Base-by-base conservation (phyloP, 306 rosid species). In the Casuarina cunninghamiana region DNA sequence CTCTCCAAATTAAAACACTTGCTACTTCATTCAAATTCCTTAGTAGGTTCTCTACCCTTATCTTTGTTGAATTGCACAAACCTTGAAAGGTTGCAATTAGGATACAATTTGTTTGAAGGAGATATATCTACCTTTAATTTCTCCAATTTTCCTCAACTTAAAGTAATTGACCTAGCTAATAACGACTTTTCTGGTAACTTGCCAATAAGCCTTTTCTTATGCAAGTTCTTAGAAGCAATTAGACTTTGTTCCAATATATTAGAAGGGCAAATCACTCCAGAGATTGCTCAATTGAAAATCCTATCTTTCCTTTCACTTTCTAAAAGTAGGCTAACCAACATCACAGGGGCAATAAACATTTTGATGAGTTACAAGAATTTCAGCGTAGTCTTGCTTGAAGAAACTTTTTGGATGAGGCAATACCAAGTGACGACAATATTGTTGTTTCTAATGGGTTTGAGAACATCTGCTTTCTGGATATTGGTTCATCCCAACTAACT, bases 11-110 rank as follows among this genome's bases (percentile, higher is more conserved):
- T 74, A 54, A 58, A 60, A 12, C 2, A 5, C 17, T 0, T 74
- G 9, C 7, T 1, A 42, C 77, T 74, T 13, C 8, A 57, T 6
- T 3, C 4, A 5, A 74, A 74, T 46, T 5, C 10, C 0, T 44
- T 44, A 54, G 0, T 2, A 58, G 13, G 51, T 48, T 48, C 51
- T 48, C 2, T 48, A 3, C 51, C 51, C 13, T 3, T 3, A 9
- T 48, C 51, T 48, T 48, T 48, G 58, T 5, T 45, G 60, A 75
- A 75, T 32, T 75, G 78, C 38, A 74, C 77, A 12, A 3, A 13
- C 2, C 77, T 74, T 0, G 26, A 3, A 10, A 42, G 57, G 7
- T 10, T 74, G 0, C 13, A 1, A 19, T 10, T 74, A 53, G 10
- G 42, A 7, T 3, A 0, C 54, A 57, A 74, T 53, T 11, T 13